Evolutionary conservation across 1,139 yeast species (phyloP), one percentile per base, ranked within the genome.

Genomic region (Lodderomyces parapsilosis): DNA sequence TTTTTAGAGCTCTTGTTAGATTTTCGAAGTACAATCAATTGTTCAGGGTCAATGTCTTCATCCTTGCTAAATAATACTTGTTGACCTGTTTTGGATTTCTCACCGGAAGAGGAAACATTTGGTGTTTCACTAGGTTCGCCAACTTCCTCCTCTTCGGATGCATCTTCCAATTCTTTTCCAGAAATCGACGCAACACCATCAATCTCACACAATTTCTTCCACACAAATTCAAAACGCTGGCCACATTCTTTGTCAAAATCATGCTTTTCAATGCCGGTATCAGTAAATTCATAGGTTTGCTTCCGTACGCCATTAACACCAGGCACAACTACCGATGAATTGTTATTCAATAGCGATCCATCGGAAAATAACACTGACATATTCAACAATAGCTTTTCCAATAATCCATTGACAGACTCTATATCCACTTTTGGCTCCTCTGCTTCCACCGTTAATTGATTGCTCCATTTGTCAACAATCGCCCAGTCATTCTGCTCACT

Each of bases 1-100:
- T 49, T 49, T 51, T 47, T 50, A 48, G 51, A 48, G 46, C 40
- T 50, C 40, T 34, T 39, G 31, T 39, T 52, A 47, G 37, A 43
- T 49, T 64, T 71, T 30, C 78, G 74, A 47, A 83, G 63, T 0
- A 83, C 75, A 30, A 83, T 66, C 17, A 84, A 68, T 45, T 83
- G 89, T 45, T 80, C 73, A n/a, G 66, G 63, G 41, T 68, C 65
- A 36, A 58, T 53, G n/a, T 52, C 49, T 10, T 43, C 38, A 17
- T 49, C 51, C 2, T 46, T 44, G 10, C 41, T 42, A 32, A 48
- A 47, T 35, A 47, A 35, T 13, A 28, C 33, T 14, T 43, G 38
- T 24, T 43, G 42, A 6, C 43, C 45, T 6, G 43, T 10, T 10
- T 19, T 32, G 23, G 33, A 25, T 10, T 17, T 30, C 11, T 18